These are phyloP conservation scores for Herpetomonas tarakana DNA, from an alignment of 208 protist species.

Conservation along the genomic window DNA sequence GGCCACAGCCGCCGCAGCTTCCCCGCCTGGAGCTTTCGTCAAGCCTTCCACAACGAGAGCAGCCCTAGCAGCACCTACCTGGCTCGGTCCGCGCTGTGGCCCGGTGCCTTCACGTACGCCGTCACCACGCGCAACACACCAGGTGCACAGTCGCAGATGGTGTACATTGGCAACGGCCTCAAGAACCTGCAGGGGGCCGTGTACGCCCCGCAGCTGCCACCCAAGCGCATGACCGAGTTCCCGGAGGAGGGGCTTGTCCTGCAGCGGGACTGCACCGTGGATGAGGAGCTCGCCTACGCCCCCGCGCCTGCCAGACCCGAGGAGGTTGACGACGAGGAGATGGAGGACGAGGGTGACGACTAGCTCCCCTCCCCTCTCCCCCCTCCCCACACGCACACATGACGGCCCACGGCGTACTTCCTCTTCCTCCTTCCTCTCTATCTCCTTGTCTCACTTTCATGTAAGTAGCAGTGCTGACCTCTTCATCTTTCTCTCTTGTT, in stretches of 20 bases:
- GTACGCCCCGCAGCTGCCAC: conserved; percentile 74
- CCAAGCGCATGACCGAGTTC: conserved; percentile 69
- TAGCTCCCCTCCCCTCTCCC: no score
- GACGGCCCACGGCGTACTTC: no score
- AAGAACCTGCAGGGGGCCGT: conserved; percentile 65
- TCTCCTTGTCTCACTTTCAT: no score
- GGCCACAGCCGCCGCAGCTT: conserved; percentile 76
- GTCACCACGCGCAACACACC: conserved; percentile 58
- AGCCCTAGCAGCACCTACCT: conserved; percentile 64
- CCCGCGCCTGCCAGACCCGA: conserved; percentile 57
- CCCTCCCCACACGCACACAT: no score
- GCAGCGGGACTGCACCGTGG: conserved; percentile 79
- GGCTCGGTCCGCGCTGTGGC: conserved; percentile 81
- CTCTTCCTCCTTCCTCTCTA: no score
- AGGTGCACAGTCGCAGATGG: conserved; percentile 64
- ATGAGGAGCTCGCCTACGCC: conserved; percentile 87
- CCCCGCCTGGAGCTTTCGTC: conserved; percentile 85
- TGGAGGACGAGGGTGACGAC: conserved; percentile 44
- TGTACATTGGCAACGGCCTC: conserved; percentile 86
- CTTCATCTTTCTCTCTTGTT: not conserved
- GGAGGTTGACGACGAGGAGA: conserved; percentile 56
- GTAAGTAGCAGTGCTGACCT: no score
- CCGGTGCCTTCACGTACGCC: conserved; percentile 82
- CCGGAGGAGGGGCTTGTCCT: conserved; percentile 62
- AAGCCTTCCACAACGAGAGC: conserved; percentile 76